phyloP scores from a whole-genome alignment of 345 rosid genomes.

The Dipteronia dyeriana region DNA sequence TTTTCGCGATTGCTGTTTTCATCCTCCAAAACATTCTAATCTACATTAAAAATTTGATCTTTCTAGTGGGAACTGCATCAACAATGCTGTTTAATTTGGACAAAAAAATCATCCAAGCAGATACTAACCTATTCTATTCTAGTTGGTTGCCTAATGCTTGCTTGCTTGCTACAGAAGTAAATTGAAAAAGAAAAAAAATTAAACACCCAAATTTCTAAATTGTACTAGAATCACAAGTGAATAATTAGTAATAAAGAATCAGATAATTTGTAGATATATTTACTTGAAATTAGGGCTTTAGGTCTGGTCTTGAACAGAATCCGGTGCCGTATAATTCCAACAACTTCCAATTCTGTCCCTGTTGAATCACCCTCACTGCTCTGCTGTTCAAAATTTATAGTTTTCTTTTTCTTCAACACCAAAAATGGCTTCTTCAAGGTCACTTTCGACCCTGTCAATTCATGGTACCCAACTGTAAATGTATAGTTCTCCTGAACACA shows the following conservation, averaged over 20 bases:
- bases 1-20: neutral
- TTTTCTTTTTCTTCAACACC: constrained; percentile 68
- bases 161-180: neutral
- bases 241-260: neutral
- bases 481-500: constrained; percentile 62
- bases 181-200: too few relatives aligned
- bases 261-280: neutral
- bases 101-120: neutral
- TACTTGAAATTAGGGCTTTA: constrained; percentile 78
- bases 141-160: too few relatives aligned
- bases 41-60: neutral
- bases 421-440: constrained; percentile 66
- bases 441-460: constrained; percentile 59
- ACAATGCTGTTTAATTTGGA: neutral
- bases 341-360: constrained; percentile 56
- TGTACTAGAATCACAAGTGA: neutral
- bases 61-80: neutral
- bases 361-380: constrained; percentile 22
- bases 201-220: too few relatives aligned
- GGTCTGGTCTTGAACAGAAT: constrained; percentile 86
- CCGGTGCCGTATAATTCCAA: constrained; percentile 70
- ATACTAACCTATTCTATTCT: neutral
- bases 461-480: constrained; percentile 84
- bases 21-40: neutral
- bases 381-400: constrained; percentile 30